Evolutionary conservation across 2,329 filamentous ascomycete genomes (phyloP), one percentile per base, ranked within the genome.

Genomic region (Nothomitra cinnamomea): DNA sequence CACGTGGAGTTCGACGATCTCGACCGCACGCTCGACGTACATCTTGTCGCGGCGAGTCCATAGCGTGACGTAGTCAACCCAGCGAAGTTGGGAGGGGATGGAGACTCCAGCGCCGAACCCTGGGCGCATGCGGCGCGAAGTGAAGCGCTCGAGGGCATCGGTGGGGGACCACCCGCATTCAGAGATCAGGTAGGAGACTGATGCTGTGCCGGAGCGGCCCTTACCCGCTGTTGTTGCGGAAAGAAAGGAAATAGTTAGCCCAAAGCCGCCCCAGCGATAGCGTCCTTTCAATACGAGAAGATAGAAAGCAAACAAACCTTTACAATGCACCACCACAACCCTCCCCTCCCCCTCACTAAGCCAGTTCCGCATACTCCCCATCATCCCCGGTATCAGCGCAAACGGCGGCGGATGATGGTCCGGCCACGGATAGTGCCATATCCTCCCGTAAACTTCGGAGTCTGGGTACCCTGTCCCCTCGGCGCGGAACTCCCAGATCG

Each of bases 331-430:
- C 5, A 96, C 89, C 0, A 83, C 83, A 0, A 96, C 87, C 35
- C 87, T 74, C 38, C 72, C 70, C 22, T 66, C 63, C 24, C 72
- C 71, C 13, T 76, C 75, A 48, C 76, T 72, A 53, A 94, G 66
- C 87, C 90, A 96, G 62, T 90, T 86, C 56, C 85, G 77, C 89
- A 98, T 96, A 61, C 85, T 86, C 1, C 82, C 88, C 76, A 95
- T 81, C 57, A 95, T 89, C 68, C 87, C 75, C 0, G 90, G 90
- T 36, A 98, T 82, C 19, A 96, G 73, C 21, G 80, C 76, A 62
- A 98, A 98, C 0, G 92, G 92, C 52, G 92, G 92, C 2, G 92
- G 92, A 65, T 98, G 92, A 64, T 98, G 92, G 65, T 98, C 92
- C 0, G 92, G 92, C 80, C 87, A 98, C 0, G 92, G 92, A 63